phyloP scores from a whole-genome alignment of 2,329 filamentous ascomycete species.

The Aspergillus sp. region DNA sequence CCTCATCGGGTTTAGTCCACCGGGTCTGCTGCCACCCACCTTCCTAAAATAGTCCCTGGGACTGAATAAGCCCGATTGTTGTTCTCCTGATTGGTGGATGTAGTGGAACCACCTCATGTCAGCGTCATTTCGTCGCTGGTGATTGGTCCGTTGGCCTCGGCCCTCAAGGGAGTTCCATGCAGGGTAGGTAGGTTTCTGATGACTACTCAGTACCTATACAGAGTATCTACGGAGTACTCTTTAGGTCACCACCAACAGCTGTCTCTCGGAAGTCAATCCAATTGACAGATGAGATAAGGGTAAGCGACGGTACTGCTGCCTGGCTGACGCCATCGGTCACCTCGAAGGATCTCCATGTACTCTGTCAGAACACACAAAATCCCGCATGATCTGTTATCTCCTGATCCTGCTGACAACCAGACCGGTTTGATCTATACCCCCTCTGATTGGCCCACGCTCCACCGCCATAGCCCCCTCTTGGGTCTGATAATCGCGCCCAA shows the following conservation, averaged over 20 bases:
- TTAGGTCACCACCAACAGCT: no score
- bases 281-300: no score
- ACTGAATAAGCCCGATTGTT: constrained; percentile 29
- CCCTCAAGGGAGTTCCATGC: background rate
- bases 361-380: no score
- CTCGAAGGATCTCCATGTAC: no score
- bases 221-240: constrained; percentile 1
- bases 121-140: constrained; percentile 14
- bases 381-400: constrained; percentile 15
- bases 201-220: no score
- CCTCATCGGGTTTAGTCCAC: constrained; percentile 25
- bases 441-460: constrained; percentile 10
- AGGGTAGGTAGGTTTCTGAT: no score
- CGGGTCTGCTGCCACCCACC: constrained; percentile 18
- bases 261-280: no score
- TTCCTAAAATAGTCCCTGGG: constrained; percentile 19
- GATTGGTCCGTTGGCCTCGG: constrained; percentile 14
- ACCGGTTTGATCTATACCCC: constrained; percentile 15
- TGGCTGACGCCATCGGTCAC: no score
- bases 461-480: constrained; percentile 6
- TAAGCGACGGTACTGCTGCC: no score
- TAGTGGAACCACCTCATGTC: constrained; percentile 9
- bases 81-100: constrained; percentile 20
- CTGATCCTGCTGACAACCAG: constrained; percentile 11
- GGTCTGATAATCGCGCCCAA: background rate